Base-by-base conservation (phyloP, 2,329 filamentous ascomycete species). In the Ophiocordyceps polyrhachis-furcata region DNA sequence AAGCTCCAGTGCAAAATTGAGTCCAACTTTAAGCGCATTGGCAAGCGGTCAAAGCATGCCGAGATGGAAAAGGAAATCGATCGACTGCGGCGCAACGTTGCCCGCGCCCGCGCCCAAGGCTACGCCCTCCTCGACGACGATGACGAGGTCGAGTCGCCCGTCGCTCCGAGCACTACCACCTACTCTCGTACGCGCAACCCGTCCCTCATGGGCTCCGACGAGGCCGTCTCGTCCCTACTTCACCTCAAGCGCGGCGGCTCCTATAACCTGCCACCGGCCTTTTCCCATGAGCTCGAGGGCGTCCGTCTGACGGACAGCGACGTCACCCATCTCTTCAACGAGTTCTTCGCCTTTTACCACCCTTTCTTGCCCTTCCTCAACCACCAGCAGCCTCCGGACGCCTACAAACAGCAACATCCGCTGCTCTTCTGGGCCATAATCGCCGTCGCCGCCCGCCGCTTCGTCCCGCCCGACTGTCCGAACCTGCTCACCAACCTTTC, bases 21-120 rank as follows among this genome's bases (percentile, higher is more conserved):
- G 61, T 83, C 81, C 55, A 86, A 87, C 61, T 89, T 89, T 65
- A 88, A 87, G 70, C 79, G 83, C 53, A 70, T 88, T 17, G 81
- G 83, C 50, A 91, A 91, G 67, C 74, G 83, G 40, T 83, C 77
- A 50, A 83, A 84, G 59, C 83, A 89, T 61, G 83, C 83, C 55
- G 83, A 88, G 63, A 88, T 88, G 82, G 83, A 86, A 58, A 82
- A 79, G 62, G 81, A 88, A 61, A 83, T 88, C 55, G 81, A 84
- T 47, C 74, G 69, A 49, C 62, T 81, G 51, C 73, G 78, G 44
- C 71, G 76, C 41, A 74, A 69, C 53, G 68, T 83, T 49, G 65
- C 73, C 46, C 68, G 70, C 50, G 78, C 79, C 47, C 70, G 74
- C 53, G 55, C 68, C 19, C 73, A 79, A 53, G 76, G 77, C 47